Base-by-base conservation (phyloP, 371 early-diverging fungal species). In the Rozella allomycis region DNA sequence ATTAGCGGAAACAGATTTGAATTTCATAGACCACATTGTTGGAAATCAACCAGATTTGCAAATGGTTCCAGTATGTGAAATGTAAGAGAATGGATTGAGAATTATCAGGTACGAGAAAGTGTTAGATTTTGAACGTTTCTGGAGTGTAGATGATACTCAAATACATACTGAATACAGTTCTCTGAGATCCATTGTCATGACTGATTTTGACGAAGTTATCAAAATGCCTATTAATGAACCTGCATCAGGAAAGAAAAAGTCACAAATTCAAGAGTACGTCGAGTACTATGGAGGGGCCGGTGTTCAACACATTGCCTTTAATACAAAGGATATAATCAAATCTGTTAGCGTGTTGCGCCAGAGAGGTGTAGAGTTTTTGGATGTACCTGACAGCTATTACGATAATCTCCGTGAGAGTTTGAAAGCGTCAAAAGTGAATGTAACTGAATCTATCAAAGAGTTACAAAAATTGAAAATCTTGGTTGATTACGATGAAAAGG, bases 161-260 rank as follows among this genome's bases (percentile, higher is more conserved):
- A 83, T 93, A 33, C 77, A 79, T 58, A 85, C 91, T 30, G 78
- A 93, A 49, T 90, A 82, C 66, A 76, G 77, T 46, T 73, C 88
- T 22, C 64, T 90, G 38, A 73, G 87, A 13, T 85, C 86, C 18
- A 80, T 87, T 35, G 91, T 88, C 54, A 86, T 93, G 86, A 77
- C 88, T 21, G 86, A 86, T 45, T 75, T 72, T 36, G 67, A 68
- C 43, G 90, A 90, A 42, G 58, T 47, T 28, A 73, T 93, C 61
- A 88, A 90, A 65, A 80, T 90, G 69, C 90, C 90, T 37, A 81
- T 93, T 56, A 90, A 90, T 50, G 94, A 93, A 58, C 94, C 94
- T 6, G 94, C 90, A n/a, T 29, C 54, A 20, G 94, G 94, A 12
- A 65, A 70, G 49, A 81, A 78, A 56, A 87, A 85, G 60, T 77